Base-by-base conservation (phyloP, 495 filamentous ascomycete species). In the Trichodelitschia bisporula region DNA sequence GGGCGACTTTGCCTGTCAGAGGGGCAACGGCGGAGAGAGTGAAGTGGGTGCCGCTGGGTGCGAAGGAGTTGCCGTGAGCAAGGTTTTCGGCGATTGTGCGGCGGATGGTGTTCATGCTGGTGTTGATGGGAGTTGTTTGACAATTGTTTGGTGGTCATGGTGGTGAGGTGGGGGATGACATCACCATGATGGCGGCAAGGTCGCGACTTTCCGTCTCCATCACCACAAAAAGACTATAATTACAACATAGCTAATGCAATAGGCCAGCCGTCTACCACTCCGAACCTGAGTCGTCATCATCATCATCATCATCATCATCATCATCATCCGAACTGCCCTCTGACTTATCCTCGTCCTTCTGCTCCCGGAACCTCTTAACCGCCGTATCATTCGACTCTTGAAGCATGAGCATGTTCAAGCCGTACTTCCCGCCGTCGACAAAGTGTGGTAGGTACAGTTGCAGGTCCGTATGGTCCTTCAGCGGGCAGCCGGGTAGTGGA, bases 21-120 rank as follows among this genome's bases (percentile, higher is more conserved):
- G 48, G 36, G 3, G 48, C 50, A 3, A 54, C 48, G 10, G 44
- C 25, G 1, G 46, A 35, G 35, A 55, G 47, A 11, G 35, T 38
- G 40, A 54, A 54, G 21, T 47, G 35, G n/a, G 35, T 18, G 2
- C 37, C 42, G 18, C 35, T 27, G 2, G 41, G 36, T 9, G 45
- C 50, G 10, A 38, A 24, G 4, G 34, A 29, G 11, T 50, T 28
- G n/a, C 36, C 44, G 5, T 33, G 13, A n/a, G 46, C 48, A 8
- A 52, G 17, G 37, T 54, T 54, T 33, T 54, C 44, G 24, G 47
- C 46, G 20, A 54, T 21, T 2, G 42, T 47, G 15, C 38, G 50
- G 28, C 45, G 38, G 19, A 49, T 28, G 32, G 29, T 26, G 15
- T 44, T n/a, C 33, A 51, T 42, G 10, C 30, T 41, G 21, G 32